Conservation (phyloP, 371 early-diverging fungal species). For the Funneliformis caledonium region DNA sequence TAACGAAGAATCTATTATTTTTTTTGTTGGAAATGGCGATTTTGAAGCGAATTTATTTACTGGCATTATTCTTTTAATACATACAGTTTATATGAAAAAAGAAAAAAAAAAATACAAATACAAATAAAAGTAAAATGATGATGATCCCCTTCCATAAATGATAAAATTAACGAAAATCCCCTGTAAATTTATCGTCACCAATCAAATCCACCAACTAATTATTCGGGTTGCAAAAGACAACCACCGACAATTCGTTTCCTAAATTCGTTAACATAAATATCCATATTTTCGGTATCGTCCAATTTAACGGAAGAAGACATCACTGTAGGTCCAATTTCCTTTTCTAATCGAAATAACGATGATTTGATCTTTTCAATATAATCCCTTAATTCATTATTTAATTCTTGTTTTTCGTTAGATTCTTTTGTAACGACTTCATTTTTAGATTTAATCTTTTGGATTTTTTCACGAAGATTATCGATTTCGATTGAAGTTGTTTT, state of each 20-base stretch:
- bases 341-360: slow-evolving; percentile 26
- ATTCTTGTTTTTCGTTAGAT: background rate
- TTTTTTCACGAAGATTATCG: slow-evolving; percentile 9
- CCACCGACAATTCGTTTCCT: slow-evolving; percentile 25
- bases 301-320: slow-evolving; percentile 29
- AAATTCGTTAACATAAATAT: slow-evolving; percentile 29
- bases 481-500: slow-evolving; percentile 2
- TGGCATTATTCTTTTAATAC: background rate
- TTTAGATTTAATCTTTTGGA: background rate
- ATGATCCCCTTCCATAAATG: no score
- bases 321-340: slow-evolving; percentile 36
- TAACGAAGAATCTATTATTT: background rate
- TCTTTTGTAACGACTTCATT: background rate
- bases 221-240: slow-evolving; percentile 33
- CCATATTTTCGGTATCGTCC: slow-evolving; percentile 38
- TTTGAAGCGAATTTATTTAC: background rate
- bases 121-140: no score
- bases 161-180: no score
- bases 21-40: background rate
- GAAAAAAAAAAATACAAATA: no score
- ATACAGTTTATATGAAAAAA: no score
- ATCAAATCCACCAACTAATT: background rate
- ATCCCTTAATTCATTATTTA: slow-evolving; percentile 3
- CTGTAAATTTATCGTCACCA: no score
- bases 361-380: slow-evolving; percentile 11